Percentiles rank a stretch among this genome's conserved stretches.
Evolutionary conservation across 139 green algal species (phyloP).

Genomic region (Mesostigma viride): DNA sequence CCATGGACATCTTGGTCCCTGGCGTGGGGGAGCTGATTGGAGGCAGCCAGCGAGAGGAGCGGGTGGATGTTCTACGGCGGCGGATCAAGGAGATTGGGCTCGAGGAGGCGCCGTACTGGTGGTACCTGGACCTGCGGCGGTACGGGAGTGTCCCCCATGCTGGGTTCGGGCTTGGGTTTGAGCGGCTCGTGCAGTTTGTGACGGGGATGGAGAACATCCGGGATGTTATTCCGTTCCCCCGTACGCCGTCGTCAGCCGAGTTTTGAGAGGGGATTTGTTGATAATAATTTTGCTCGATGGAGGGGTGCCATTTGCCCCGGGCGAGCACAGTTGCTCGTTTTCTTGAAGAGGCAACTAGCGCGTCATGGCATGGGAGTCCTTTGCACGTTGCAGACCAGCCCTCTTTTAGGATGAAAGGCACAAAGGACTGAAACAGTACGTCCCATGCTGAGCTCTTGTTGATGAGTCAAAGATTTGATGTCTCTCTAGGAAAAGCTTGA

Average conservation of each 20-base stretch:
- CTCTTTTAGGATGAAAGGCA: too few relatives aligned
- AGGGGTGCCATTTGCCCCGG: too few relatives aligned
- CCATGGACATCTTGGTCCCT: slow-evolving; percentile 60
- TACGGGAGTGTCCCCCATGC: slow-evolving; percentile 87
- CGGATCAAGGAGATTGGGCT: slow-evolving; percentile 37
- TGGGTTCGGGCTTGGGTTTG: slow-evolving; percentile 89
- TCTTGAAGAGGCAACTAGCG: too few relatives aligned
- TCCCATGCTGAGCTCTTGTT: too few relatives aligned
- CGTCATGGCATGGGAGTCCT: too few relatives aligned
- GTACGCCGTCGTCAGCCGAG: slow-evolving; percentile 34
- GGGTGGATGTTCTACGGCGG: slow-evolving; percentile 12
- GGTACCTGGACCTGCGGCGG: slow-evolving; percentile 86
- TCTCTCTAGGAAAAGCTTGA: too few relatives aligned
- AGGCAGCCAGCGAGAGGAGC: slow-evolving; percentile 61
- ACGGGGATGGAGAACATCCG: slow-evolving; percentile 63
- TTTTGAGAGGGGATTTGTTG: slow-evolving; percentile 9
- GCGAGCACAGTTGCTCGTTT: too few relatives aligned
- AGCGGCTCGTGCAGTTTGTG: slow-evolving; percentile 56
- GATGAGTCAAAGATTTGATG: too few relatives aligned
- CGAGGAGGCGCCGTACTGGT: slow-evolving; percentile 61
- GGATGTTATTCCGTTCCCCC: slow-evolving; percentile 66
- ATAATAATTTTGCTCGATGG: too few relatives aligned
- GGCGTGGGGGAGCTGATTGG: slow-evolving; percentile 62
- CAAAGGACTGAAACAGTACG: too few relatives aligned
- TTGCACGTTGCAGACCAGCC: too few relatives aligned